Evolutionary conservation across 129 eudicot genomes (phyloP).

Genomic region (carrot (Daucus carota)): DH1_v3.0 NC_030383.2:60652001-60652500

Average conservation of each 20-base stretch:
- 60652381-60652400: not conserved
- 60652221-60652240: not conserved
- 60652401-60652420: not conserved
- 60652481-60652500: not conserved
- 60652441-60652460: too few species aligned
- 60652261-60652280: not conserved
- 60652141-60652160: not conserved
- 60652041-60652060: constrained; percentile 46
- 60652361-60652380: not conserved
- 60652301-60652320: too few species aligned
- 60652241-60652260: not conserved
- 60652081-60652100: not conserved
- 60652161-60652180: not conserved
- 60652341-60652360: too few species aligned
- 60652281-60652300: too few species aligned
- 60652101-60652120: not conserved
- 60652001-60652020: constrained; percentile 59
- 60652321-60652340: too few species aligned
- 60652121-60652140: not conserved
- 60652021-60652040: constrained; percentile 47
- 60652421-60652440: not conserved
- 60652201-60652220: not conserved
- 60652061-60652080: constrained; percentile 44
- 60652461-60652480: not conserved
- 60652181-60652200: not conserved